A percentile compares a stretch with the other conserved stretches of the same genome.
Conservation (phyloP, 208 protist genomes). For the Tritrichomonas foetus region DNA sequence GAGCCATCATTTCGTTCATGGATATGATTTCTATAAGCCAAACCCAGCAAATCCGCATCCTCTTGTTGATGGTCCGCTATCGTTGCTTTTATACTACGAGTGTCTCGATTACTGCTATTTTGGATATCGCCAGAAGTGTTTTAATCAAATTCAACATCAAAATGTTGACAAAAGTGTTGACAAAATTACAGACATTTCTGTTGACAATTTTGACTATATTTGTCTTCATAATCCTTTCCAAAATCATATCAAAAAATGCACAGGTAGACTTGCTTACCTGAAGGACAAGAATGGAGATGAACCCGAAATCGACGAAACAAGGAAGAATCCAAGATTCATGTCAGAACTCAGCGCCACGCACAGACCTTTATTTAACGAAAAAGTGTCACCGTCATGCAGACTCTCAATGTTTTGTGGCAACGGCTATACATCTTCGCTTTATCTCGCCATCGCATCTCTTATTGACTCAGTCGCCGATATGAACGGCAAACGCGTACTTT, state of each 20-base stretch:
- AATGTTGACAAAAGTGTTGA: not conserved
- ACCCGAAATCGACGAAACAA: not conserved
- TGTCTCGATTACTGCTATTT: slow-evolving; percentile 70
- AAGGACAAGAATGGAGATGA: not conserved
- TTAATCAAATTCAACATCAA: not conserved
- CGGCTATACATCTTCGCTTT: slow-evolving; percentile 73
- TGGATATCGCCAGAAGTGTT: not conserved
- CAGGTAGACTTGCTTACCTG: not conserved
- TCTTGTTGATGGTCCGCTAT: slow-evolving; percentile 67
- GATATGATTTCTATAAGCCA: slow-evolving; percentile 83
- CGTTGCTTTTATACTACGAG: slow-evolving; percentile 68
- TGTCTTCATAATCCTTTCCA: slow-evolving; percentile 30
- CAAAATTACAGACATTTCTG: not conserved
- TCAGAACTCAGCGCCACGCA: not conserved
- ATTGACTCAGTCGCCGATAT: slow-evolving; percentile 49
- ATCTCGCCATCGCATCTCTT: slow-evolving; percentile 69
- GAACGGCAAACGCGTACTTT: slow-evolving; percentile 61
- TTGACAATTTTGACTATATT: slow-evolving; percentile 16
- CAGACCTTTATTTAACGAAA: slow-evolving; percentile 55
- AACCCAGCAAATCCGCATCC: slow-evolving; percentile 70
- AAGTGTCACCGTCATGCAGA: slow-evolving; percentile 57
- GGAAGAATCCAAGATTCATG: not conserved
- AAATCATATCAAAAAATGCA: slow-evolving; percentile 38
- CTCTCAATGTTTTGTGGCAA: slow-evolving; percentile 70
- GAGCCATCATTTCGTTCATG: slow-evolving; percentile 55